Conservation (phyloP, 495 filamentous ascomycete species). For the Xeromyces bisporus region DNA sequence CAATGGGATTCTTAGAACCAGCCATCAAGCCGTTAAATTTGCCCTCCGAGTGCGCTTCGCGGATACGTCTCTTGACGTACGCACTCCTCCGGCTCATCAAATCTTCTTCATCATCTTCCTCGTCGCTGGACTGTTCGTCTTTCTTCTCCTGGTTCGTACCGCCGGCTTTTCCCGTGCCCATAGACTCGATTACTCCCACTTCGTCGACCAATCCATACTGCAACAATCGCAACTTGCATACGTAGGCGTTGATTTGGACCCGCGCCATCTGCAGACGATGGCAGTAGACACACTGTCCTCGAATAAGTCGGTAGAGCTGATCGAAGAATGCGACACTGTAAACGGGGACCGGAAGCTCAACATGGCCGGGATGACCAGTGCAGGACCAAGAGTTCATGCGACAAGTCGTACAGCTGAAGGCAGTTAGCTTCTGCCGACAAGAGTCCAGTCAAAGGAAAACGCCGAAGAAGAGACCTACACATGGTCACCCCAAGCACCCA, state of each 20-base stretch:
- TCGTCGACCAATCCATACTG: constrained; percentile 69
- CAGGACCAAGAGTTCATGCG: constrained; percentile 60
- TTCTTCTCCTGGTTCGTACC: constrained; percentile 16
- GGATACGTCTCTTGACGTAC: constrained; percentile 52
- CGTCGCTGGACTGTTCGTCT: constrained; percentile 32
- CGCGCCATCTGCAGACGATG: constrained; percentile 61
- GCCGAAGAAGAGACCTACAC: constrained; percentile 36
- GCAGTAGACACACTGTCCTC: constrained; percentile 81
- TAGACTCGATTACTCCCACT: constrained; percentile 47
- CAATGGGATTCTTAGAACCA: constrained; percentile 61
- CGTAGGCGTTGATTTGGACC: constrained; percentile 52
- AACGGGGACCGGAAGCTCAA: constrained; percentile 79
- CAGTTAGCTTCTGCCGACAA: constrained; percentile 9
- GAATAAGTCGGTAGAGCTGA: constrained; percentile 65
- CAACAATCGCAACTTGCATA: constrained; percentile 74
- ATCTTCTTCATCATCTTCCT: constrained; percentile 40
- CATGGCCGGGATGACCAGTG: constrained; percentile 87
- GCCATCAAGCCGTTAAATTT: constrained; percentile 34
- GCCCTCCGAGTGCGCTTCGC: constrained; percentile 30
- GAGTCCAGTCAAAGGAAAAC: neutral
- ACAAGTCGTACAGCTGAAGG: constrained; percentile 73
- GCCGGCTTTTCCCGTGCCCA: constrained; percentile 21
- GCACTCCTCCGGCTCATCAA: constrained; percentile 47
- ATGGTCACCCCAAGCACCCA: constrained; percentile 78
- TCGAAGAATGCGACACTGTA: constrained; percentile 93